Evolutionary conservation across 2,329 filamentous ascomycete genomes (phyloP).

Genomic region (Geosmithia flava): DNA sequence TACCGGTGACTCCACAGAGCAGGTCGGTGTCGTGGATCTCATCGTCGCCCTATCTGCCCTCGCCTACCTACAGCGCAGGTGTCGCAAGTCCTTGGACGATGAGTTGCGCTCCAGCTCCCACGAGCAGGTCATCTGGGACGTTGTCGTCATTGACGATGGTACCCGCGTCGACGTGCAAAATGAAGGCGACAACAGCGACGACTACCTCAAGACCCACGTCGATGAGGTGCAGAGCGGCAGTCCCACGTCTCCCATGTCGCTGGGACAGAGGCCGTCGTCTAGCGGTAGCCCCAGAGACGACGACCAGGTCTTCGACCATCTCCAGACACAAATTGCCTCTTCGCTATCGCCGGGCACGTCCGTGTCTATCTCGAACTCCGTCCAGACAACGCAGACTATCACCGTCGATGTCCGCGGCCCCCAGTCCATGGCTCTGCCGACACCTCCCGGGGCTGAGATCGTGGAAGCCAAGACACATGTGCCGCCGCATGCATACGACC

Average conservation of each 20-base stretch:
- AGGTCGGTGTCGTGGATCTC: slow-evolving; percentile 48
- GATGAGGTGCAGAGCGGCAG: not conserved
- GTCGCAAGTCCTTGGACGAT: slow-evolving; percentile 35
- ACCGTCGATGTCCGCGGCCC: slow-evolving; percentile 49
- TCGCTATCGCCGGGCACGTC: slow-evolving; percentile 41
- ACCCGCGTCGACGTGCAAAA: slow-evolving; percentile 38
- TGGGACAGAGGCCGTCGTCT: not conserved
- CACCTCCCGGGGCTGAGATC: slow-evolving; percentile 46
- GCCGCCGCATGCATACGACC: slow-evolving; percentile 3
- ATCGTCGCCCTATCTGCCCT: slow-evolving; percentile 47
- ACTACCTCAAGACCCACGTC: not conserved
- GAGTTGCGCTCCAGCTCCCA: slow-evolving; percentile 31
- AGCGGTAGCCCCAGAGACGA: slow-evolving; percentile 13
- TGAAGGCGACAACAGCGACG: slow-evolving; percentile 4
- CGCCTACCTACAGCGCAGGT: slow-evolving; percentile 48
- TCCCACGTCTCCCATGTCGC: not conserved
- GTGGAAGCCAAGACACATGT: slow-evolving; percentile 33
- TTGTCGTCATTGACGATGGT: slow-evolving; percentile 49
- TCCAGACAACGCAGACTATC: slow-evolving; percentile 48
- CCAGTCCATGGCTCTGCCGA: slow-evolving; percentile 34
- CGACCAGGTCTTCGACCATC: slow-evolving; percentile 27
- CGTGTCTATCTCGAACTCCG: slow-evolving; percentile 48
- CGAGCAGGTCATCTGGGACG: slow-evolving; percentile 53
- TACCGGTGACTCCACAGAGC: slow-evolving; percentile 45
- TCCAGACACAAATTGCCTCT: slow-evolving; percentile 41